These are phyloP conservation scores for Atkinsonella texensis DNA, from an alignment of 2,329 filamentous ascomycete genomes.

Conservation along the genomic window DNA sequence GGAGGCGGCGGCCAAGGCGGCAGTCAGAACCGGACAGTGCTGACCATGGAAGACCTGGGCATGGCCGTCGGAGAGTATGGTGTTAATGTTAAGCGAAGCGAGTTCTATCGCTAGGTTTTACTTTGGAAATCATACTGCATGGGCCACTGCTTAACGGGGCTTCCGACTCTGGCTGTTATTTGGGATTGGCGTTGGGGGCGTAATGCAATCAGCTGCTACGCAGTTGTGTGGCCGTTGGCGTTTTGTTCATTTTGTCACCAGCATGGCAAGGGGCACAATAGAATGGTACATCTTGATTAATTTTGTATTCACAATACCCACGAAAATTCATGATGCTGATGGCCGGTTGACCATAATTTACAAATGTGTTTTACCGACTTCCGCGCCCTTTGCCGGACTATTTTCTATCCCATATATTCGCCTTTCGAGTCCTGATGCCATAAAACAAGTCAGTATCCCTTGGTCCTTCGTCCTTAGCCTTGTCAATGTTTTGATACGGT, in stretches of 20 bases:
- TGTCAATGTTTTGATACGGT: neutral
- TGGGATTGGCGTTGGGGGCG: neutral
- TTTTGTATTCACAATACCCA: neutral
- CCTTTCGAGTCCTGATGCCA: conserved; percentile 40
- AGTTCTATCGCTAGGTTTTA: conserved; percentile 68
- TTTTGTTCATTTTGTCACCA: neutral
- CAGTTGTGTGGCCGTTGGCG: neutral
- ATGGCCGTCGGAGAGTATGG: conserved; percentile 98
- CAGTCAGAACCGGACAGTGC: conserved; percentile 79
- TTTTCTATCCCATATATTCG: conserved; percentile 40
- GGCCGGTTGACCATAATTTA: neutral
- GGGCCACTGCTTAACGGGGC: neutral
- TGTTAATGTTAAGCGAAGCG: conserved; percentile 91
- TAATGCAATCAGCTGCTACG: neutral
- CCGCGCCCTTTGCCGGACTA: conserved; percentile 9
- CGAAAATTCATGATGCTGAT: neutral
- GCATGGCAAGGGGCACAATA: neutral
- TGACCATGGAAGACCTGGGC: conserved; percentile 97
- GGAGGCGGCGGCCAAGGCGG: conserved; percentile 83
- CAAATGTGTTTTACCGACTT: conserved; percentile 8
- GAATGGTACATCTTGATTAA: neutral
- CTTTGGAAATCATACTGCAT: neutral
- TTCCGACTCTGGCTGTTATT: neutral
- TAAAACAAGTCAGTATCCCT: neutral
- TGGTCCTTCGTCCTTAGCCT: neutral